Evolutionary conservation across 495 filamentous ascomycete genomes (phyloP).

Genomic region (Talaromyces proteolyticus): DNA sequence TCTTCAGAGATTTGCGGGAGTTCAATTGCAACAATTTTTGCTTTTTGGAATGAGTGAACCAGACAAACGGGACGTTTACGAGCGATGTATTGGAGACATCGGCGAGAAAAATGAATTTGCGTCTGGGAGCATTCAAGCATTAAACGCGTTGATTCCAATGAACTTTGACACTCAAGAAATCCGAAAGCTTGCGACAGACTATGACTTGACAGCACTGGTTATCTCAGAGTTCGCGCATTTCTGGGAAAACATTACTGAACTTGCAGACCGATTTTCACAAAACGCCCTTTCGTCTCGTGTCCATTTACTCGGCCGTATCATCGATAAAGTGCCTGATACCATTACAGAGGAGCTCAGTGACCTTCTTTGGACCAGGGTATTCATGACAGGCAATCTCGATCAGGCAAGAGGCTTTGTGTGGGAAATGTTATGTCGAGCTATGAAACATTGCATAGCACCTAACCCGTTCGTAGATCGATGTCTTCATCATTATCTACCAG

Average conservation of each 20-base stretch:
- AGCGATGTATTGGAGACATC: conserved; percentile 54
- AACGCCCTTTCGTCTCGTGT: conserved; percentile 45
- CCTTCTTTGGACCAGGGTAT: conserved; percentile 61
- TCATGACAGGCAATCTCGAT: conserved; percentile 51
- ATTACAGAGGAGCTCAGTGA: conserved; percentile 56
- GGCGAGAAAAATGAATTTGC: conserved; percentile 46
- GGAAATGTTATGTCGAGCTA: conserved; percentile 53
- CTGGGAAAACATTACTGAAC: conserved; percentile 31
- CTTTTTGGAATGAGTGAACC: conserved; percentile 40
- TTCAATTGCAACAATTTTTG: conserved; percentile 47
- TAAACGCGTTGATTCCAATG: conserved; percentile 51
- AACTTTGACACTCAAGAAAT: conserved; percentile 39
- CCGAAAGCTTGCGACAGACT: conserved; percentile 45
- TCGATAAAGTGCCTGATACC: conserved; percentile 50
- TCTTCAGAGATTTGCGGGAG: conserved; percentile 54
- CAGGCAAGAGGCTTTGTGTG: conserved; percentile 58
- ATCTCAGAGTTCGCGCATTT: conserved; percentile 45
- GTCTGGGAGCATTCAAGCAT: conserved; percentile 66
- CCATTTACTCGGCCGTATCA: conserved; percentile 51
- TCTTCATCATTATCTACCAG: conserved; percentile 59
- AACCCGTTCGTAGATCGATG: conserved; percentile 65
- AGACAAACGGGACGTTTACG: conserved; percentile 48
- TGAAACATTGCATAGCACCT: conserved; percentile 31
- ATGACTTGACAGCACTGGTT: conserved; percentile 43
- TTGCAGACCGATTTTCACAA: conserved; percentile 26